These are phyloP conservation scores for Leccinum solheimii DNA, from an alignment of 1,284 basidiomycete species.

Conservation along the genomic window DNA sequence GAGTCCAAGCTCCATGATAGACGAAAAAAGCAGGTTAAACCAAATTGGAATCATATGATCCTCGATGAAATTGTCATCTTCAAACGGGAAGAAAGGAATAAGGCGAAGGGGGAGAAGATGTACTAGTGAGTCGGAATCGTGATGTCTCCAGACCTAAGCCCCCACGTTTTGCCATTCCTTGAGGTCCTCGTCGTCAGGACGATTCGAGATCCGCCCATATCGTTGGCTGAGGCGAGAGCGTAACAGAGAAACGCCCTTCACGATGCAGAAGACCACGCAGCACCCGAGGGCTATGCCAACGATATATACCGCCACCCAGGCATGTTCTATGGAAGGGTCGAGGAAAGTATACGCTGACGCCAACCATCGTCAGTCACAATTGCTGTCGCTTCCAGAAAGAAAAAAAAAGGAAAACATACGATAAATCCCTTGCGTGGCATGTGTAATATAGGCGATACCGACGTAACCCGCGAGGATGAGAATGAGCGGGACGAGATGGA, in stretches of 20 bases:
- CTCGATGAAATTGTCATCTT: background rate
- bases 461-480: constrained; percentile 58
- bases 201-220: constrained; percentile 11
- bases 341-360: constrained; percentile 49
- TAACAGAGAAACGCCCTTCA: constrained; percentile 37
- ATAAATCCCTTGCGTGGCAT: constrained; percentile 60
- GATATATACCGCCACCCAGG: constrained; percentile 50
- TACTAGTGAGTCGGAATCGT: background rate
- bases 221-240: constrained; percentile 29
- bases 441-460: constrained; percentile 65
- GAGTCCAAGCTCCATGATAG: background rate
- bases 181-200: constrained; percentile 6
- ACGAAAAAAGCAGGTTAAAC: background rate
- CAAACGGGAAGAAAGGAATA: background rate
- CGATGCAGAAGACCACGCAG: constrained; percentile 46
- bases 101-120: background rate
- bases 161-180: constrained; percentile 31
- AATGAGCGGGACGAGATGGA: constrained; percentile 47
- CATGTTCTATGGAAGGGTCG: constrained; percentile 38
- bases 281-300: constrained; percentile 52
- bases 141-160: constrained; percentile 16
- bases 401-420: constrained; percentile 41
- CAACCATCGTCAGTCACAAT: constrained; percentile 3
- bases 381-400: background rate
- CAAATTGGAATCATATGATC: background rate